phyloP scores from a whole-genome alignment of 148 eudicot genomes.

The Mesembryanthemum crystallinum region DNA sequence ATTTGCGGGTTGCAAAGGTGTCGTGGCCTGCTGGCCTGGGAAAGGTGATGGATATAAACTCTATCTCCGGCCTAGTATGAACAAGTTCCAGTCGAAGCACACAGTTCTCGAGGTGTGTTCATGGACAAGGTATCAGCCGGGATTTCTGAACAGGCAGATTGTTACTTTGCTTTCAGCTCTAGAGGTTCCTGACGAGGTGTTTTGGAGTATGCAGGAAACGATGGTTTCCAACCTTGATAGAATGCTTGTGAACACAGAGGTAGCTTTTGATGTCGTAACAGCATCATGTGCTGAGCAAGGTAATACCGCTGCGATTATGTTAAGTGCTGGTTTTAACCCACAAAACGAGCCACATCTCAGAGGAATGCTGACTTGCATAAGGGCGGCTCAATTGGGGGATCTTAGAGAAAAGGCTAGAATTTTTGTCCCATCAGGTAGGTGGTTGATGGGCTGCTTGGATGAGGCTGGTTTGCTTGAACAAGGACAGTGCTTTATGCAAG shows the following conservation, averaged over 20 bases:
- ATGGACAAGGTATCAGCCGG: slow-evolving; percentile 89
- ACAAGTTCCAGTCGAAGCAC: slow-evolving; percentile 67
- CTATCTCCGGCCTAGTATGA: slow-evolving; percentile 69
- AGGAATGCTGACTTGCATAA: slow-evolving; percentile 75
- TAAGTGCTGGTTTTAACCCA: slow-evolving; percentile 81
- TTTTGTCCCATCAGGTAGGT: slow-evolving; percentile 72
- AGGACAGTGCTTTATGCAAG: slow-evolving; percentile 84
- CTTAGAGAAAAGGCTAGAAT: slow-evolving; percentile 76
- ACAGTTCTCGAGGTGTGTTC: slow-evolving; percentile 76
- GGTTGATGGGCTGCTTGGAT: slow-evolving; percentile 93
- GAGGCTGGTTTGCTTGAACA: slow-evolving; percentile 71
- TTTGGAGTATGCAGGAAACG: slow-evolving; percentile 71
- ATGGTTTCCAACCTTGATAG: slow-evolving; percentile 61
- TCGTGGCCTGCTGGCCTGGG: slow-evolving; percentile 77
- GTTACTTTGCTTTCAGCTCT: slow-evolving; percentile 73
- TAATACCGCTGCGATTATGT: slow-evolving; percentile 83
- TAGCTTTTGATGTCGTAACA: slow-evolving; percentile 69
- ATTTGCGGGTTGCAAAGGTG: slow-evolving; percentile 90
- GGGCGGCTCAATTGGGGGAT: slow-evolving; percentile 77
- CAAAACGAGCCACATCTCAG: slow-evolving; percentile 72
- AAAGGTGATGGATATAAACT: slow-evolving; percentile 42
- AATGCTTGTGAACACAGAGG: slow-evolving; percentile 57
- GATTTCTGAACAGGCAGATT: slow-evolving; percentile 79
- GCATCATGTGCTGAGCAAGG: slow-evolving; percentile 76
- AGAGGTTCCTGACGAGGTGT: slow-evolving; percentile 55